Evolutionary conservation across 495 filamentous ascomycete species (phyloP).

Genomic region (Chaetomidium leptoderma): DNA sequence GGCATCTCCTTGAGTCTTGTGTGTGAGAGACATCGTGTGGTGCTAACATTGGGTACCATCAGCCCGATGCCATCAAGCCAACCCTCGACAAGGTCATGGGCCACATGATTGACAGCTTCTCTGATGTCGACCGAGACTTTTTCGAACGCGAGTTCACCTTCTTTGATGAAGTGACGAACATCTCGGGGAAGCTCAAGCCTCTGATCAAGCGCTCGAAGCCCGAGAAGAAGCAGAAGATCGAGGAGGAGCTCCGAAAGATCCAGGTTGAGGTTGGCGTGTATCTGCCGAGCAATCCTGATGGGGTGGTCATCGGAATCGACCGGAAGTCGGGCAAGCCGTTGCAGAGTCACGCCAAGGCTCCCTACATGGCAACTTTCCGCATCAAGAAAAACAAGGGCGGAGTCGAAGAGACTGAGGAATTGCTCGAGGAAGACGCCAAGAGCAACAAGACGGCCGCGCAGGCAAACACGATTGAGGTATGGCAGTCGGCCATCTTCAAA

Average conservation of each 20-base stretch:
- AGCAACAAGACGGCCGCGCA: slow-evolving; percentile 30
- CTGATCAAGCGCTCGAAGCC: slow-evolving; percentile 89
- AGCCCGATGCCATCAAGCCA: slow-evolving; percentile 91
- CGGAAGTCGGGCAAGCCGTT: slow-evolving; percentile 95
- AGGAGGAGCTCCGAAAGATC: slow-evolving; percentile 95
- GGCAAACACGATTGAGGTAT: slow-evolving; percentile 73
- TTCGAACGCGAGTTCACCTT: slow-evolving; percentile 95
- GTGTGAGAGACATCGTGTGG: not conserved
- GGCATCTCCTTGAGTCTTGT: slow-evolving; percentile 30
- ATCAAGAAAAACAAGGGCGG: slow-evolving; percentile 72
- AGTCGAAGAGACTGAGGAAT: slow-evolving; percentile 45
- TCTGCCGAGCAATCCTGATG: slow-evolving; percentile 93
- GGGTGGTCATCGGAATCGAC: slow-evolving; percentile 94
- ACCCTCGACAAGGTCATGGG: slow-evolving; percentile 87
- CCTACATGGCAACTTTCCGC: slow-evolving; percentile 97
- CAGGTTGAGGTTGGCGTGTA: slow-evolving; percentile 96
- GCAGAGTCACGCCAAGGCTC: slow-evolving; percentile 95
- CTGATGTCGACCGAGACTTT: slow-evolving; percentile 69
- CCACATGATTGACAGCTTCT: slow-evolving; percentile 77
- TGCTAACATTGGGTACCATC: slow-evolving; percentile 3
- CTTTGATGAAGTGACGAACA: slow-evolving; percentile 92
- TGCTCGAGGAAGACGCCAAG: slow-evolving; percentile 36
- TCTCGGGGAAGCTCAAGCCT: slow-evolving; percentile 92
- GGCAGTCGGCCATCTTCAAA: slow-evolving; percentile 99
- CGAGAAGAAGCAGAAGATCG: slow-evolving; percentile 98